Evolutionary conservation across 139 green algal genomes (phyloP).

Genomic region (Trebouxia sp.): DNA sequence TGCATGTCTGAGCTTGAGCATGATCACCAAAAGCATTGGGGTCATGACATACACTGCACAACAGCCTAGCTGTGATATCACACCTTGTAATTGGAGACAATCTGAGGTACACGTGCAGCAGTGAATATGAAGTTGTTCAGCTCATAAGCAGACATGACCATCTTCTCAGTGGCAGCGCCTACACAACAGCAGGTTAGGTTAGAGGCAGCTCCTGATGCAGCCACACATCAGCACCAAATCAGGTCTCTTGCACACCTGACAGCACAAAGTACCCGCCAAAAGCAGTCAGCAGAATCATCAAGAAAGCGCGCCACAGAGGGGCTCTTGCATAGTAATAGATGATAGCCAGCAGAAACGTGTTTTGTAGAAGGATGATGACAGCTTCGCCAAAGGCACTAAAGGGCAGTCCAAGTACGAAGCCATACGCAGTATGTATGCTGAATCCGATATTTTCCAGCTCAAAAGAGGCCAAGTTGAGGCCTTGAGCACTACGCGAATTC

Average conservation of each 20-base stretch:
- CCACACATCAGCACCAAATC: neutral
- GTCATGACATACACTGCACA: too few relatives aligned
- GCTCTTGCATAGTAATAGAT: constrained; percentile 67
- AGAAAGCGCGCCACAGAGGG: neutral
- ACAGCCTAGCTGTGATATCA: neutral
- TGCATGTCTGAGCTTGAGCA: neutral
- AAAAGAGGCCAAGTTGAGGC: constrained; percentile 65
- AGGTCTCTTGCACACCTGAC: neutral
- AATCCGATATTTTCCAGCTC: constrained; percentile 79
- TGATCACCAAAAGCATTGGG: too few relatives aligned
- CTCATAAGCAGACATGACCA: constrained; percentile 54
- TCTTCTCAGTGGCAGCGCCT: constrained; percentile 40
- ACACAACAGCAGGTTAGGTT: too few relatives aligned
- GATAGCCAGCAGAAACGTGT: constrained; percentile 67
- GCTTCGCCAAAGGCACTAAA: constrained; percentile 83
- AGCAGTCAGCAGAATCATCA: constrained; percentile 2
- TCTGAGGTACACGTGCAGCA: constrained; percentile 71
- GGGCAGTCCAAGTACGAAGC: constrained; percentile 63
- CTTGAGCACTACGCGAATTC: constrained; percentile 59
- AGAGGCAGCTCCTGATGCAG: too few relatives aligned
- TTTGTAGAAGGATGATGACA: constrained; percentile 61
- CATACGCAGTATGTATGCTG: constrained; percentile 69
- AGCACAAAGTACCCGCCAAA: neutral
- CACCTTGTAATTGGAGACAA: constrained; percentile 58
- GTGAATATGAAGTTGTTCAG: constrained; percentile 75